A percentile compares a stretch with the other conserved stretches of the same genome.
Conservation (phyloP, 257 asterid species). For the Solanum clarkiae region DNA sequence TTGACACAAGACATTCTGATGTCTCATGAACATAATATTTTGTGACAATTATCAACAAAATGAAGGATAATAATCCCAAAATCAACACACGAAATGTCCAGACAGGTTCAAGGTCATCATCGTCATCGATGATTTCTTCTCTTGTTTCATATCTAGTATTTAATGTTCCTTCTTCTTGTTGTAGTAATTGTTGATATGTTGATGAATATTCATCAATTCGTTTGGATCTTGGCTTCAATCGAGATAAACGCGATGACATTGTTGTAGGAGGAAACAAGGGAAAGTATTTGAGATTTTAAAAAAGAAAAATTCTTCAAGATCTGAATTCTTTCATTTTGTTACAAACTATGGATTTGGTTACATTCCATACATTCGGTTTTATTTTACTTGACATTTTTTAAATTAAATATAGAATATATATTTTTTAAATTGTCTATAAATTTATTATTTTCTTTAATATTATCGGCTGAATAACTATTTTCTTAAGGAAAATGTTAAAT, state of each 20-base stretch:
- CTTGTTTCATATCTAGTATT: background rate
- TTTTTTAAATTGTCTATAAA: background rate
- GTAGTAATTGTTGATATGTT: background rate
- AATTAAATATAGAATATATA: too few species aligned
- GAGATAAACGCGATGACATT: background rate
- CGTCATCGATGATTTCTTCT: background rate
- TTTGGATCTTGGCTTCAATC: background rate
- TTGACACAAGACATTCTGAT: slow-evolving; percentile 40
- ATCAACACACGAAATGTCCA: slow-evolving; percentile 58
- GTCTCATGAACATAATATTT: slow-evolving; percentile 32
- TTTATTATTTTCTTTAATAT: background rate
- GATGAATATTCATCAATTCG: background rate
- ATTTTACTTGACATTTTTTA: too few species aligned
- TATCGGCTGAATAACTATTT: too few species aligned
- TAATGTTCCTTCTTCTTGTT: background rate
- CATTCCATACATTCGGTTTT: too few species aligned
- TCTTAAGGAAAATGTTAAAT: too few species aligned
- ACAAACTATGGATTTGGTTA: too few species aligned
- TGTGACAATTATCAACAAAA: slow-evolving; percentile 24
- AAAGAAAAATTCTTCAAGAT: background rate
- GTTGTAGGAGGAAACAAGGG: background rate
- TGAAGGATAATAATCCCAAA: slow-evolving; percentile 39
- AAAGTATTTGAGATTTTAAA: too few species aligned
- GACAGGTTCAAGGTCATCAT: slow-evolving; percentile 9
- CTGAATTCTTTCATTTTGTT: background rate